phyloP scores from a whole-genome alignment of 768 basidiomycete genomes.

The Lactifluus piperatus region DNA sequence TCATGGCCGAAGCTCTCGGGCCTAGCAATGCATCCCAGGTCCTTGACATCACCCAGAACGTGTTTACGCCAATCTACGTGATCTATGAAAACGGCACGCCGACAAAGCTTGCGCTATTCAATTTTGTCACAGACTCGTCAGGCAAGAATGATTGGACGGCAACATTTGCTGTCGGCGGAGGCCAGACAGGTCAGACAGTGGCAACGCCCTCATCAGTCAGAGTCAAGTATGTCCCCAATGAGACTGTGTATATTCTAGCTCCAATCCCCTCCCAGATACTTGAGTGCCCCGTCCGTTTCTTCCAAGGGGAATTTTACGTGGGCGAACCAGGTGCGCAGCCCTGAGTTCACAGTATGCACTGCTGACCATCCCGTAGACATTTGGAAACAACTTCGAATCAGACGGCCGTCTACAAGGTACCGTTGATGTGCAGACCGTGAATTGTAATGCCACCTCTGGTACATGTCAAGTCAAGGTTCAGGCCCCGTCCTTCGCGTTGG shows the following conservation, averaged over 20 bases:
- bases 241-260: neutral
- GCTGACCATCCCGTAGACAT: slow-evolving; percentile 35
- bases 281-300: slow-evolving; percentile 45
- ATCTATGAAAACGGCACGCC: slow-evolving; percentile 65
- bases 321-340: slow-evolving; percentile 55
- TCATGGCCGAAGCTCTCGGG: slow-evolving; percentile 66
- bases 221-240: slow-evolving; percentile 40
- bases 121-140: slow-evolving; percentile 54
- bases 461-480: slow-evolving; percentile 53
- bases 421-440: slow-evolving; percentile 46
- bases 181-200: slow-evolving; percentile 31
- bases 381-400: slow-evolving; percentile 49
- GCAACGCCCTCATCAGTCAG: slow-evolving; percentile 38
- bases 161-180: slow-evolving; percentile 40
- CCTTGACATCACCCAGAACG: slow-evolving; percentile 51
- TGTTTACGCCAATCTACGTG: slow-evolving; percentile 53
- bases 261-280: slow-evolving; percentile 35
- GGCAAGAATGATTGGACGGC: slow-evolving; percentile 48
- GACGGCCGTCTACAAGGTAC: slow-evolving; percentile 59
- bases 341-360: neutral
- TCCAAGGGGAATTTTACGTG: slow-evolving; percentile 63
- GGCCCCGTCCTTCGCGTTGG: slow-evolving; percentile 67
- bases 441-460: slow-evolving; percentile 46
- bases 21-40: slow-evolving; percentile 54
- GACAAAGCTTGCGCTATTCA: slow-evolving; percentile 58